Conservation (phyloP, 2,329 filamentous ascomycete species). For the Penicillium sp. region DNA sequence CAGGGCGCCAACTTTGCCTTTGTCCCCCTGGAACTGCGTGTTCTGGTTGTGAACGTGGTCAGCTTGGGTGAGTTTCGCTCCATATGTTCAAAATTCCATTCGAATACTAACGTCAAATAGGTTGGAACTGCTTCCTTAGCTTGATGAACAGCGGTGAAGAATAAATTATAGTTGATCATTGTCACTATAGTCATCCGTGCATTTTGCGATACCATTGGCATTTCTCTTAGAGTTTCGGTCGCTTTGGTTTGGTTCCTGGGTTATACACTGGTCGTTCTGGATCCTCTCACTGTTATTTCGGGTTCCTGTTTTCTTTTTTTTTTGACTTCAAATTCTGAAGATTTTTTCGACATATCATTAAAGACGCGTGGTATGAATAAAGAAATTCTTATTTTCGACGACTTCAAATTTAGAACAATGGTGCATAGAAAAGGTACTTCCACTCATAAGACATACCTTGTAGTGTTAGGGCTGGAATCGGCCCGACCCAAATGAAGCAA, state of each 20-base stretch:
- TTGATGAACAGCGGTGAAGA: conserved; percentile 52
- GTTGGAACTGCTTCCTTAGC: conserved; percentile 60
- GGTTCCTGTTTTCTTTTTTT: too few species aligned
- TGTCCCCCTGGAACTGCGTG: conserved; percentile 76
- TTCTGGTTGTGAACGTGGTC: conserved; percentile 83
- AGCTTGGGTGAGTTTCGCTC: conserved; percentile 56
- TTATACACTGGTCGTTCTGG: not conserved
- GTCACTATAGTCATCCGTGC: conserved; percentile 9
- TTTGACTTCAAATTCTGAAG: not conserved
- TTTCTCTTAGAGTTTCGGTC: conserved; percentile 8
- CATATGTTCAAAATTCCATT: not conserved
- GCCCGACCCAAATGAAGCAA: conserved; percentile 24
- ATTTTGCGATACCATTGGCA: conserved; percentile 9
- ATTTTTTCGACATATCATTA: not conserved
- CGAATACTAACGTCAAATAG: conserved; percentile 29
- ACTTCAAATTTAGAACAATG: not conserved
- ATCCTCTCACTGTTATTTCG: not conserved
- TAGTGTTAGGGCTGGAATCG: conserved; percentile 17
- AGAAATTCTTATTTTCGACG: not conserved
- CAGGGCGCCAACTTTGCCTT: conserved; percentile 86
- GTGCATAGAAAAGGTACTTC: not conserved
- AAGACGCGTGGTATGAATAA: not conserved
- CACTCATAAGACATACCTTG: not conserved
- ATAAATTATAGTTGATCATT: conserved; percentile 14
- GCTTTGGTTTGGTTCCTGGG: conserved; percentile 2